phyloP scores from a whole-genome alignment of 2,329 filamentous ascomycete species.

The Monilinia vaccinii-corymbosi region DNA sequence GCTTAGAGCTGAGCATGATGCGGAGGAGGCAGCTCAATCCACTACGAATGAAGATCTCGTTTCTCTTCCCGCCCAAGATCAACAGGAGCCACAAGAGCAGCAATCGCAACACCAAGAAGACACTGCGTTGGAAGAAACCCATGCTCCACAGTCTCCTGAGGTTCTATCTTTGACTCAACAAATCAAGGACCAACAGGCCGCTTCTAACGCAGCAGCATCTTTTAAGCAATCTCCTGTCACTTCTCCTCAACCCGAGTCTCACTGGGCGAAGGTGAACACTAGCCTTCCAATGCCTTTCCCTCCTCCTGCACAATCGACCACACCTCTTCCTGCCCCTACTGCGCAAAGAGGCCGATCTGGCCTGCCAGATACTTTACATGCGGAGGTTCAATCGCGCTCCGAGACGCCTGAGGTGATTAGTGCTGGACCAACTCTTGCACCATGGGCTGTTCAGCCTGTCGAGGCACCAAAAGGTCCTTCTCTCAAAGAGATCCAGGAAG shows the following conservation, averaged over 20 bases:
- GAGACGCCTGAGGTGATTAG: conserved; percentile 58
- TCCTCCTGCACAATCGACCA: conserved; percentile 59
- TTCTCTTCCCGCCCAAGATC: conserved; percentile 20
- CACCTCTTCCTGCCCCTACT: conserved; percentile 78
- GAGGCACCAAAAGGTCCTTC: conserved; percentile 75
- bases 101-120: conserved; percentile 9
- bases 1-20: conserved; percentile 63
- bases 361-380: conserved; percentile 62
- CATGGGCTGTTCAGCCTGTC: conserved; percentile 86
- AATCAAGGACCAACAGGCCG: conserved; percentile 58
- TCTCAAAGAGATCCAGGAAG: conserved; percentile 92
- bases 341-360: conserved; percentile 79
- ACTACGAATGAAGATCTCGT: conserved; percentile 25
- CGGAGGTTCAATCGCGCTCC: conserved; percentile 61
- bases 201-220: conserved; percentile 31
- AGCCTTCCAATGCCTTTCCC: conserved; percentile 71
- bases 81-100: conserved; percentile 15
- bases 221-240: conserved; percentile 47
- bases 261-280: conserved; percentile 50
- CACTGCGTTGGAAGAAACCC: conserved; percentile 13
- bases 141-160: conserved; percentile 33
- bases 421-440: conserved; percentile 62
- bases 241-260: conserved; percentile 36
- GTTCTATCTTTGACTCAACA: conserved; percentile 70
- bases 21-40: conserved; percentile 32